Percentiles rank a stretch among this genome's conserved stretches.
Evolutionary conservation across 345 rosid species (phyloP).

Genomic region (Citrus medica): DNA sequence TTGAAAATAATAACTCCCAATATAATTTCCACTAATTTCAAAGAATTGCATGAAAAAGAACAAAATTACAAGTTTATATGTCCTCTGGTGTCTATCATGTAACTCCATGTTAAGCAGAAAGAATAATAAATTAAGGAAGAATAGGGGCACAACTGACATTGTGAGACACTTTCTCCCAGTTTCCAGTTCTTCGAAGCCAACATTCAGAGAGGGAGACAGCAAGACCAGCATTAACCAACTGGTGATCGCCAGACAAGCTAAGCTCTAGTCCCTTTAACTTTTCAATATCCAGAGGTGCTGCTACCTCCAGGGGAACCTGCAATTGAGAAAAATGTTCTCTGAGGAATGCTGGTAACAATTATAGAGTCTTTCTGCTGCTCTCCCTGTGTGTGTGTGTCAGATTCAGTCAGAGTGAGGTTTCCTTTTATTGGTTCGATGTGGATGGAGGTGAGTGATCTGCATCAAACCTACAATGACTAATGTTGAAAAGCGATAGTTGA

Average conservation of each 20-base stretch:
- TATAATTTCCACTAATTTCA: neutral
- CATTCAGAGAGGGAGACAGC: slow-evolving; percentile 77
- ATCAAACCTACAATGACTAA: neutral
- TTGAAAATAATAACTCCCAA: neutral
- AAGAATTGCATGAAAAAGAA: neutral
- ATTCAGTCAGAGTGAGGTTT: neutral
- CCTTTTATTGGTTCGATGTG: neutral
- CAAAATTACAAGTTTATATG: neutral
- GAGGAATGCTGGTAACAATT: neutral
- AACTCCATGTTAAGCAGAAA: neutral
- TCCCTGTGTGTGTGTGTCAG: neutral
- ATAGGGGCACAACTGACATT: slow-evolving; percentile 34
- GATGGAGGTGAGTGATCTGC: neutral
- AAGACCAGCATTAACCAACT: slow-evolving; percentile 80
- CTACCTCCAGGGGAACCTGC: slow-evolving; percentile 71
- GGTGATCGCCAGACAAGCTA: slow-evolving; percentile 84
- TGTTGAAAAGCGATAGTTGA: slow-evolving; percentile 3
- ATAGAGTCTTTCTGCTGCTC: neutral
- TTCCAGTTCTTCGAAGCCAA: slow-evolving; percentile 83
- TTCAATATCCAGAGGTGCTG: slow-evolving; percentile 50
- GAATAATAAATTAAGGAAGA: neutral
- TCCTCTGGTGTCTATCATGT: neutral
- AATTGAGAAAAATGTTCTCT: slow-evolving; percentile 16
- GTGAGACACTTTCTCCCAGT: slow-evolving; percentile 50
- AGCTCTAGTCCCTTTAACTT: slow-evolving; percentile 50